Evolutionary conservation across 805 yeast species (phyloP), one percentile per base, ranked within the genome.

Genomic region (Kodamaea jinghongensis): DNA sequence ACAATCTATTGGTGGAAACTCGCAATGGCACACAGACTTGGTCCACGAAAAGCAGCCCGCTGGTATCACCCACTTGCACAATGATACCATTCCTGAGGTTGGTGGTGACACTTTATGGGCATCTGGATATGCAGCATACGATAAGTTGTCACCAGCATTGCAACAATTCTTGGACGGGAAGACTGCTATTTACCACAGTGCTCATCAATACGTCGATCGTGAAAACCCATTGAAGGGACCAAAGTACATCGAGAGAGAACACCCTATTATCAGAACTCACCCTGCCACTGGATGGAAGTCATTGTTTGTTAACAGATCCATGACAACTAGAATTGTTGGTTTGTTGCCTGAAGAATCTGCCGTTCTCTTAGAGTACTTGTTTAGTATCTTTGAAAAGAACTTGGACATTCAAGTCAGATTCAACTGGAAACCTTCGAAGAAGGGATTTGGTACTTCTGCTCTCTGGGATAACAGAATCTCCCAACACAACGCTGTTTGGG

Each of bases 391-490:
- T 25, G 52, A 48, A 30, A 46, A 44, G 42, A 46, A 48, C 42
- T 44, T 43, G 42, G 52, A 48, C 32, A 48, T 48, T 34, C 52
- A 48, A 15, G 51, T 48, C 28, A 43, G 51, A 41, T 48, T 48
- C 46, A 46, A 46, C 45, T 48, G 51, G 51, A 41, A 43, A 27
- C 51, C 51, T 8, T 36, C 51, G 16, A 43, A 48, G 37, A 33
- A 36, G 23, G 50, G 50, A 4, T 36, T 47, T 23, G 50, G 50
- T 23, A 44, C 50, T 25, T 63, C 77, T 28, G 83, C 79, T 6
- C 50, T 78, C 26, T 78, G 83, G 83, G 83, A 79, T 50, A 79
- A 78, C 63, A 63, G 83, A 54, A 52, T 75, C 38, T 65, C 78
- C 17, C 68, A 68, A 39, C 86, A 79, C 58, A 60, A 63, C 41